These are phyloP conservation scores for Fusarium stilboides DNA, from an alignment of 2,329 filamentous ascomycete species.

Conservation along the genomic window DNA sequence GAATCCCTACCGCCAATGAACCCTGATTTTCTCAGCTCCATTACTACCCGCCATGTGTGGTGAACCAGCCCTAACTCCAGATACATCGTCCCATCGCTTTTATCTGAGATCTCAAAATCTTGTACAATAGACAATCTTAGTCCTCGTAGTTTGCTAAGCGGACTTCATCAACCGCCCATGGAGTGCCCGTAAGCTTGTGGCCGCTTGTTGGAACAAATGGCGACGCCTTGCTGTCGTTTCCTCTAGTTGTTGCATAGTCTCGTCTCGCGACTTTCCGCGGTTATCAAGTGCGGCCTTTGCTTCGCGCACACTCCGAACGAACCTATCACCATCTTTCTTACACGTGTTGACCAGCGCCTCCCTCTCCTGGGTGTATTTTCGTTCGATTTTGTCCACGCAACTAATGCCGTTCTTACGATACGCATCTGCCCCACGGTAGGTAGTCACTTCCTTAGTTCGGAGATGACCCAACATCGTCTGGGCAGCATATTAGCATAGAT, in stretches of 20 bases:
- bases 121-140: slow-evolving; percentile 1
- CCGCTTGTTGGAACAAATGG: slow-evolving; percentile 38
- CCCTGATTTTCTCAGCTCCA: slow-evolving; percentile 36
- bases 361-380: slow-evolving; percentile 43
- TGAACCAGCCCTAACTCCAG: slow-evolving; percentile 16
- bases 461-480: slow-evolving; percentile 48
- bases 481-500: slow-evolving; percentile 30
- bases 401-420: slow-evolving; percentile 43
- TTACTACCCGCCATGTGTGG: slow-evolving; percentile 1
- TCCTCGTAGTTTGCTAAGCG: slow-evolving; percentile 4
- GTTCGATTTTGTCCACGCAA: slow-evolving; percentile 45
- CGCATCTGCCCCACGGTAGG: slow-evolving; percentile 36
- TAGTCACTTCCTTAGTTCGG: slow-evolving; percentile 39
- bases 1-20: slow-evolving; percentile 32
- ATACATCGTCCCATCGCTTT: slow-evolving; percentile 2
- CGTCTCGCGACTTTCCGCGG: slow-evolving; percentile 9
- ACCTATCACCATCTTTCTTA: slow-evolving; percentile 39
- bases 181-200: slow-evolving; percentile 41
- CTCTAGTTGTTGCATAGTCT: slow-evolving; percentile 22
- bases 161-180: slow-evolving; percentile 38
- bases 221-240: slow-evolving; percentile 31
- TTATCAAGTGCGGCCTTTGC: slow-evolving; percentile 28
- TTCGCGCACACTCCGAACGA: slow-evolving; percentile 24
- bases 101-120: slow-evolving; percentile 1
- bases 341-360: slow-evolving; percentile 29